A percentile compares a stretch with the other conserved stretches of the same genome.
These are phyloP conservation scores for Hevea brasiliensis DNA, from an alignment of 345 rosid genomes.

Conservation along the genomic window DNA sequence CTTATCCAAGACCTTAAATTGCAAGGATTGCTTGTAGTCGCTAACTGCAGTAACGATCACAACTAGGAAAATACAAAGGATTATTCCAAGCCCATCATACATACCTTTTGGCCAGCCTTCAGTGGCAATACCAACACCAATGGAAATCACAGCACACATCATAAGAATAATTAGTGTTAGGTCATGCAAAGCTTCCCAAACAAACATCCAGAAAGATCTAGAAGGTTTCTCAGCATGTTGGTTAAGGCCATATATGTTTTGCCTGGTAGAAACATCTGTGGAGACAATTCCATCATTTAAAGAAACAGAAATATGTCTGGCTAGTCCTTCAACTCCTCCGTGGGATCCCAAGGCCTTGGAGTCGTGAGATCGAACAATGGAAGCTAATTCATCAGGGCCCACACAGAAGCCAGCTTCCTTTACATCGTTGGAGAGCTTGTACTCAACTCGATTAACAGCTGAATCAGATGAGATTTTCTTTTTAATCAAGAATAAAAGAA, in stretches of 20 bases:
- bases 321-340: constrained; percentile 47
- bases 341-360: constrained; percentile 26
- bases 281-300: constrained; percentile 48
- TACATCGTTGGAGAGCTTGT: constrained; percentile 36
- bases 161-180: constrained; percentile 76
- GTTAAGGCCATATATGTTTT: constrained; percentile 55
- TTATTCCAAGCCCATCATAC: constrained; percentile 85
- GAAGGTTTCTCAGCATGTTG: constrained; percentile 59
- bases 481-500: no score
- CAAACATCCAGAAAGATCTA: constrained; percentile 56
- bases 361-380: constrained; percentile 38
- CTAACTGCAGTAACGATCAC: constrained; percentile 85
- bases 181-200: constrained; percentile 94
- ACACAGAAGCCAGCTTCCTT: constrained; percentile 41
- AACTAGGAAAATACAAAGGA: constrained; percentile 77
- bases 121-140: constrained; percentile 86
- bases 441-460: constrained; percentile 40
- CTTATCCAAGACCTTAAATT: constrained; percentile 84
- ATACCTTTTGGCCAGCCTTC: constrained; percentile 89
- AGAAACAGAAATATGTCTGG: constrained; percentile 36
- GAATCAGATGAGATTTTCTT: not conserved
- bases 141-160: constrained; percentile 77
- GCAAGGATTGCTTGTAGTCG: constrained; percentile 85
- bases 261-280: constrained; percentile 47
- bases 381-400: constrained; percentile 42